Evolutionary conservation across 495 filamentous ascomycete genomes (phyloP), one percentile per base, ranked within the genome.

Genomic region (Aspergillus heteromorphus): DNA sequence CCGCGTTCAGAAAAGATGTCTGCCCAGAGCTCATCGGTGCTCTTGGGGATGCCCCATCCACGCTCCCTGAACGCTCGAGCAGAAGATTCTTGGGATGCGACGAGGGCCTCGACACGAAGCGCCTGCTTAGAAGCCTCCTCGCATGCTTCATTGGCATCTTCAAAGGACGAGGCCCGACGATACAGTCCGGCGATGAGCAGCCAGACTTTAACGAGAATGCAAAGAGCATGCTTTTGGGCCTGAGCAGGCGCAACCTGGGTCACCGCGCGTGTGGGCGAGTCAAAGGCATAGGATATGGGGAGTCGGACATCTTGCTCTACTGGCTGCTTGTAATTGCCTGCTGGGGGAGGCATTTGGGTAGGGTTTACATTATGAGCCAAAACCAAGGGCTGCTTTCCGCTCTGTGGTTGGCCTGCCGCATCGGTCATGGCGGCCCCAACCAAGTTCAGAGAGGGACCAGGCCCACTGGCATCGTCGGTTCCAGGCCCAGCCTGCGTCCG

Each of bases 181-280:
- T 98, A 97, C 49, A 97, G 82, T 0, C 85, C 85, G 2, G 89
- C 85, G 45, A 96, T 91, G 55, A 91, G 85, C 11, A 96, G 78
- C 93, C 93, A 98, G 19, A 95, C 83, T 50, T 83, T 84, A n/a
- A 87, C 75, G 6, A 96, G 77, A 60, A 86, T 68, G 5, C 77
- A 77, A 30, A 78, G 77, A 19, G 84, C 76, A 54, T 81, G 82
- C 49, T 82, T 81, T 56, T 79, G 76, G 31, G 66, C 65, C 61
- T 77, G 66, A 31, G 68, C 45, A 45, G 65, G 53, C 29, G 75
- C 61, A 29, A 74, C 71, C 56, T 69, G 69, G 51, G 68, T 72
- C 34, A 65, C 56, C 6, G 70, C 64, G 49, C 65, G 53, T 27
- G 76, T 73, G 2, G 72, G 75, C 31, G 72, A 78, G 23, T 73